Conservation (phyloP, 495 filamentous ascomycete species). For the Tuber melanosporum region DNA sequence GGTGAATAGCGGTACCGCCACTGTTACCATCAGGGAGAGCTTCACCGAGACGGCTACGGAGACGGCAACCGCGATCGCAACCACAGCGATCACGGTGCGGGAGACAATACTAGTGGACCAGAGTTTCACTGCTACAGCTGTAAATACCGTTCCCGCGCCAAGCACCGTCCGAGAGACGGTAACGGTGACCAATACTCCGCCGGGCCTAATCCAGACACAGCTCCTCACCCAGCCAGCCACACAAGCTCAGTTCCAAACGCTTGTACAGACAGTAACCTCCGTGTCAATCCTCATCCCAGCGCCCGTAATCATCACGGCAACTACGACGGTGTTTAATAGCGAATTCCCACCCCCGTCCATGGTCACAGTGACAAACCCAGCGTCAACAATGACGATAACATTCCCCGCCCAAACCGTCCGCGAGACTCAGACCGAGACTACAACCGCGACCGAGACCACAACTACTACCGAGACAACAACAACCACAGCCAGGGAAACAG, state of each 20-base stretch:
- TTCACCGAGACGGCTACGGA: slow-evolving; percentile 9
- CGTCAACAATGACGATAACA: not conserved
- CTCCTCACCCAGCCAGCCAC: not conserved
- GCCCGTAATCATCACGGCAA: not conserved
- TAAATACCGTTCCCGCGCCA: not conserved
- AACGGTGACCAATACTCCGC: not conserved
- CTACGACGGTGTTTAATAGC: not conserved
- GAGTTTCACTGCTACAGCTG: not conserved
- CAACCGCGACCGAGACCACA: not conserved
- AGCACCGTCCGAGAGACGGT: not conserved
- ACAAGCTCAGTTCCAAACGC: not conserved
- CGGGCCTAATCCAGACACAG: not conserved
- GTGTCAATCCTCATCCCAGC: not conserved
- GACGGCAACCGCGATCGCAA: slow-evolving; percentile 13
- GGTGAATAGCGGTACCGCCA: slow-evolving; percentile 13
- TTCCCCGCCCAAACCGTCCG: not conserved
- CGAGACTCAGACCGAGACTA: not conserved
- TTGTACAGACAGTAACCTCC: slow-evolving; percentile 8
- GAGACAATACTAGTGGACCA: not conserved
- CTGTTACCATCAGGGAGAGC: slow-evolving; percentile 24
- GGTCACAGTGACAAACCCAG: not conserved
- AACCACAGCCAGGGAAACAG: not conserved
- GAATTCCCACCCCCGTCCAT: not conserved
- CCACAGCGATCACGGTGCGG: not conserved
- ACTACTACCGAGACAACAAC: slow-evolving; percentile 3